Evolutionary conservation across 371 early-diverging fungal genomes (phyloP), one percentile per base, ranked within the genome.

Genomic region (Mortierella sp.): DNA sequence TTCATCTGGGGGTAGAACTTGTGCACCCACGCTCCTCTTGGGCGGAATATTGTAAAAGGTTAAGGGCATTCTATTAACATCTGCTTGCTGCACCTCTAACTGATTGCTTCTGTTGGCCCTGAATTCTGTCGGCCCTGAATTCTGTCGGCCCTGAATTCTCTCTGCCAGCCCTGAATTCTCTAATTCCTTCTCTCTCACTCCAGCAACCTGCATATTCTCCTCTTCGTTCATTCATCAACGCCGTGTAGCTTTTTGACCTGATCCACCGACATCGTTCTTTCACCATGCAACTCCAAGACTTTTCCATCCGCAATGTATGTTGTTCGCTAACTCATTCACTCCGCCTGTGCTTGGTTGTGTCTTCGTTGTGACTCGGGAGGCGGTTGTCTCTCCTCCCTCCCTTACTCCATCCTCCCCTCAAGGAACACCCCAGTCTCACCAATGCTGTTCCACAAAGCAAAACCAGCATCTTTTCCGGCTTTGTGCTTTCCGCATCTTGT

Each of bases 251-350:
- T 16, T 19, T 9, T 65, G 19, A 9, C 68, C 42, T 21, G 42
- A 38, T 65, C n/a, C 19, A 31, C 31, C 16, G 19, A 28, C 21
- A 24, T 24, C 42, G 55, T n/a, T 24, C 34, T 38, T 38, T 8
- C 60, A n/a, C 8, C 58, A 82, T 79, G 79, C 24, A 68, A 8
- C 70, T 83, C 26, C 57, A 74, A 44, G 80, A 83, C 63, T 83
- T 83, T 45, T 47, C 57, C 58, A 79, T 83, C 48, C 83, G 83
- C 24, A 75, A 76, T 71, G 77, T 80, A 80, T 55, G 79, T 77
- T 55, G 79, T 34, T 21, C 28, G 28, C 11, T 21, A 2, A 10
- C 45, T 31, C 19, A 21, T 42, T 47, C 47, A 13, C 31, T 13
- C 57, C 58, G 42, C 45, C 26, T 26, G n/a, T 31, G 16, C n/a